These are phyloP conservation scores for Scheffersomyces titani DNA, from an alignment of 1,139 yeast genomes.

Conservation along the genomic window DNA sequence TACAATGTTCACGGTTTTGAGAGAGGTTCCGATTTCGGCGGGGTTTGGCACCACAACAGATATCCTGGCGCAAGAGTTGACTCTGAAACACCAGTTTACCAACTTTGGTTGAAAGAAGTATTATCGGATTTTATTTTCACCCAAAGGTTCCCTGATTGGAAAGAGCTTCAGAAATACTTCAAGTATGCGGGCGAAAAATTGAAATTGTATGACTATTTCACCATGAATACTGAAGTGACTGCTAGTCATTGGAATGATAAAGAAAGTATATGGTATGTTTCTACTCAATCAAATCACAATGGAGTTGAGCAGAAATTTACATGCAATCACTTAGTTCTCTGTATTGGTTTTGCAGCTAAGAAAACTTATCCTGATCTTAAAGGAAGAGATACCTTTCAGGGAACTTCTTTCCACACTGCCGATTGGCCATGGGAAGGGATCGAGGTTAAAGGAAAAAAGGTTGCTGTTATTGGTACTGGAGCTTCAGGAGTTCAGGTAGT, in stretches of 20 bases:
- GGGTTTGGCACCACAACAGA: constrained; percentile 1
- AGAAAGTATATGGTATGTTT: neutral
- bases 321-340: neutral
- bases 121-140: neutral
- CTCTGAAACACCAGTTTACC: neutral
- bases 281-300: neutral
- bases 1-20: constrained; percentile 1
- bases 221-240: neutral
- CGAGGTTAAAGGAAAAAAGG: constrained; percentile 26
- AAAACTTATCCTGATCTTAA: neutral
- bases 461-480: constrained; percentile 46
- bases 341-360: neutral
- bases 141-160: neutral
- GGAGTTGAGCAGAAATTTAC: neutral
- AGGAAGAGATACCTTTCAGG: neutral
- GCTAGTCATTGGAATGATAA: neutral
- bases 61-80: constrained; percentile 1
- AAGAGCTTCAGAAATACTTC: neutral
- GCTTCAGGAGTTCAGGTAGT: constrained; percentile 47
- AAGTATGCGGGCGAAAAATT: neutral
- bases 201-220: neutral
- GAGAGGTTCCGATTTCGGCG: neutral
- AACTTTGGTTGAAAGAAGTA: constrained; percentile 1
- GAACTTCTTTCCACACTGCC: constrained; percentile 1
- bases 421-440: constrained; percentile 5